Conservation (phyloP, 2,329 filamentous ascomycete genomes). For the Stagonosporopsis tanaceti region DNA sequence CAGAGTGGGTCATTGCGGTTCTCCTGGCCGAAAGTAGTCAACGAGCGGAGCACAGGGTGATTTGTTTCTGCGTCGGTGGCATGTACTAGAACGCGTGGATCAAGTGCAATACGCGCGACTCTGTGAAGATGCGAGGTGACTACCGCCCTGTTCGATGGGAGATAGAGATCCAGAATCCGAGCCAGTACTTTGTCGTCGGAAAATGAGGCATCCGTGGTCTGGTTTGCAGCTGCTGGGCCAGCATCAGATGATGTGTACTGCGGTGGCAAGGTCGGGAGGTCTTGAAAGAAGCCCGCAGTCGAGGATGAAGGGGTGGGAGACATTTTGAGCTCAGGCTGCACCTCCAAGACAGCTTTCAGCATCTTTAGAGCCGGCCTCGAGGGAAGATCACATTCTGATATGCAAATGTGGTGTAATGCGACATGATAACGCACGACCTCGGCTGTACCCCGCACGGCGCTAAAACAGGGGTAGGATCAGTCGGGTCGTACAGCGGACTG, state of each 20-base stretch:
- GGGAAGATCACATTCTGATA: neutral
- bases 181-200: slow-evolving; percentile 35
- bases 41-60: slow-evolving; percentile 66
- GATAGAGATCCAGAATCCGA: slow-evolving; percentile 37
- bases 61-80: slow-evolving; percentile 69
- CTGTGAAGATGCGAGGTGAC: slow-evolving; percentile 29
- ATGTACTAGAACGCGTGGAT: slow-evolving; percentile 23
- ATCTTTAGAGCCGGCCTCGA: neutral
- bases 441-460: slow-evolving; percentile 10
- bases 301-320: slow-evolving; percentile 33
- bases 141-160: slow-evolving; percentile 20
- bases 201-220: neutral
- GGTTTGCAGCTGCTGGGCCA: neutral
- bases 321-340: slow-evolving; percentile 29
- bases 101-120: slow-evolving; percentile 30
- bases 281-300: slow-evolving; percentile 44
- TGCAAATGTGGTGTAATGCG: slow-evolving; percentile 3
- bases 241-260: slow-evolving; percentile 30
- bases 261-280: slow-evolving; percentile 34
- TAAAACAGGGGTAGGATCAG: no score
- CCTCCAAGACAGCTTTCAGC: slow-evolving; percentile 13
- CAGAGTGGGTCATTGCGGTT: slow-evolving; percentile 65
- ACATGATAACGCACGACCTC: slow-evolving; percentile 2
- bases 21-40: slow-evolving; percentile 67
- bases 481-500: no score